Percentiles rank a stretch among this genome's conserved stretches.
These are phyloP conservation scores for Echinosophora koreensis DNA, from an alignment of 306 rosid genomes.

Conservation along the genomic window DNA sequence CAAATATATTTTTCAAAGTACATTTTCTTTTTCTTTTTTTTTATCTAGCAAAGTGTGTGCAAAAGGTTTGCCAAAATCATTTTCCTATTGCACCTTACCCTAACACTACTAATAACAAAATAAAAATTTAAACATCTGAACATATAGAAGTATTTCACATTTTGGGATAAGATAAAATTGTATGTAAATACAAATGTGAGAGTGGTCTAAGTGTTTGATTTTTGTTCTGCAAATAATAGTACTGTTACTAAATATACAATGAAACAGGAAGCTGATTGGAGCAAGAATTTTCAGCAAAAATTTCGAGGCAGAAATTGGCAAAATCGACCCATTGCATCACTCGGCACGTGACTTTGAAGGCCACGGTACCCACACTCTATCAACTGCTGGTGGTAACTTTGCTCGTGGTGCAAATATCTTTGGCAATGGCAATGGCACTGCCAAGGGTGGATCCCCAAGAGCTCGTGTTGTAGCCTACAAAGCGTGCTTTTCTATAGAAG, in stretches of 20 bases:
- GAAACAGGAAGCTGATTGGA: slow-evolving; percentile 74
- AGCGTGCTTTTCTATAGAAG: slow-evolving; percentile 62
- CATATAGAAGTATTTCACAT: too few species aligned
- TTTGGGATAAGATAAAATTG: too few species aligned
- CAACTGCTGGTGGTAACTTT: slow-evolving; percentile 77
- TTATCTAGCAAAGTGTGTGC: too few species aligned
- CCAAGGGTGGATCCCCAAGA: slow-evolving; percentile 81
- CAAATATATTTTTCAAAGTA: too few species aligned
- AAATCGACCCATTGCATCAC: slow-evolving; percentile 10
- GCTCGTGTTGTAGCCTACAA: slow-evolving; percentile 78
- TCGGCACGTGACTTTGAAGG: slow-evolving; percentile 67
- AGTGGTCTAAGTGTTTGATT: too few species aligned
- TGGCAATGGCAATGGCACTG: slow-evolving; percentile 78
- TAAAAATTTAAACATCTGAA: too few species aligned
- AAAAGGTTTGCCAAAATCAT: too few species aligned
- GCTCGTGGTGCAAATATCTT: slow-evolving; percentile 49
- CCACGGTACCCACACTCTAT: slow-evolving; percentile 78
- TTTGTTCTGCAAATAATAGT: too few species aligned
- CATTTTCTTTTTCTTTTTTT: too few species aligned
- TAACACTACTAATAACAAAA: too few species aligned
- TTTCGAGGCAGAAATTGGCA: slow-evolving; percentile 24
- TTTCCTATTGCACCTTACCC: too few species aligned
- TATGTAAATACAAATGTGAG: too few species aligned
- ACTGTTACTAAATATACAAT: neutral
- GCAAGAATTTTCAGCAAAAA: slow-evolving; percentile 66